Conservation (phyloP, 179 eudicot species). For the Vitellaria paradoxa region DNA sequence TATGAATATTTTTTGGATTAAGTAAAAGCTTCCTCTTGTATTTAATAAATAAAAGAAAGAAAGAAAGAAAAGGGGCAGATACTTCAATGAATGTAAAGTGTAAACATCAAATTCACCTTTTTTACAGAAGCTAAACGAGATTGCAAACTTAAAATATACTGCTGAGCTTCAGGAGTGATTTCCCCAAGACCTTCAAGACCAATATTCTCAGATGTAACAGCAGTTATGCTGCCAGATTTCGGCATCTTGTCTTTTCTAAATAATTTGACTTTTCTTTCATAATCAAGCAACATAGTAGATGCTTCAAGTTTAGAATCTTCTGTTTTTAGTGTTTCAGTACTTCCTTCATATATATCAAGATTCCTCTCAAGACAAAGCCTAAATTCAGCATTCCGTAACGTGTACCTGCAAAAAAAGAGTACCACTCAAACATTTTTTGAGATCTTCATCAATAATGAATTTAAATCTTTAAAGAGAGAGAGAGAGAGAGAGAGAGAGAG, state of each 20-base stretch:
- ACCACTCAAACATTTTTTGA: background rate
- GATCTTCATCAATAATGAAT: background rate
- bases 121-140: slow-evolving; percentile 69
- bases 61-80: background rate
- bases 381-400: slow-evolving; percentile 88
- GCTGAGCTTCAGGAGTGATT: slow-evolving; percentile 64
- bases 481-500: background rate
- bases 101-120: slow-evolving; percentile 40
- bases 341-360: slow-evolving; percentile 60
- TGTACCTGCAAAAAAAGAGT: slow-evolving; percentile 60
- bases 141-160: slow-evolving; percentile 62
- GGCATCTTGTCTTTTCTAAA: slow-evolving; percentile 37
- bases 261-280: slow-evolving; percentile 35
- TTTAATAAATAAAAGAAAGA: no score
- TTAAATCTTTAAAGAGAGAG: background rate
- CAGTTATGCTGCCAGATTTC: slow-evolving; percentile 31
- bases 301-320: slow-evolving; percentile 49
- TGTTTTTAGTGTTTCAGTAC: slow-evolving; percentile 32
- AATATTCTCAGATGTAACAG: slow-evolving; percentile 32
- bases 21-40: background rate
- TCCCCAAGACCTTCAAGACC: slow-evolving; percentile 60
- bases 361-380: slow-evolving; percentile 92
- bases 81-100: background rate
- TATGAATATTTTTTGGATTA: background rate
- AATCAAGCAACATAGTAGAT: slow-evolving; percentile 43